Evolutionary conservation across 306 rosid species (phyloP).

Genomic region (Argentina anserina): DNA sequence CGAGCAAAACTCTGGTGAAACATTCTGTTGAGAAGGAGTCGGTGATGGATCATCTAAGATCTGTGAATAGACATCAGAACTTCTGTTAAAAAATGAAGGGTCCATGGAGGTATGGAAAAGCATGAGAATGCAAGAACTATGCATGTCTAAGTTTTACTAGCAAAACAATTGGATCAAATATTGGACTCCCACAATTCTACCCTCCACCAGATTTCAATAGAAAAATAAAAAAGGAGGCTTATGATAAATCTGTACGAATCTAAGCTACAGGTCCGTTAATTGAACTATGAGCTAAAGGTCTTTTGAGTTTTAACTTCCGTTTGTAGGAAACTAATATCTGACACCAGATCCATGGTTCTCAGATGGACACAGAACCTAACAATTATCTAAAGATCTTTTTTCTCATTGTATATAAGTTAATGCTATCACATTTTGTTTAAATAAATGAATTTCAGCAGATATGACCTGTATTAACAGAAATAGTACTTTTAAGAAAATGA

Average conservation of each 20-base stretch:
- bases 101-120: not conserved
- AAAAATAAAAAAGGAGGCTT: too few relatives aligned
- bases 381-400: not conserved
- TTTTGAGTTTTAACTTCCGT: too few relatives aligned
- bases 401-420: not conserved
- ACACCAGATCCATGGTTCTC: not conserved
- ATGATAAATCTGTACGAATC: too few relatives aligned
- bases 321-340: not conserved
- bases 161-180: not conserved
- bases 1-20: constrained; percentile 89
- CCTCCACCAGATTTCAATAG: not conserved
- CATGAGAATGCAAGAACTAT: constrained; percentile 4
- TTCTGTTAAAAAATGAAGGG: constrained; percentile 21
- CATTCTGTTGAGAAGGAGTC: constrained; percentile 65
- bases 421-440: not conserved
- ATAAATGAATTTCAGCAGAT: not conserved
- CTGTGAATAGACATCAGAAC: constrained; percentile 39
- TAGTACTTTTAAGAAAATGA: not conserved
- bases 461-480: not conserved
- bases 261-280: too few relatives aligned
- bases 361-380: not conserved
- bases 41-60: constrained; percentile 97
- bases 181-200: not conserved
- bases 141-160: not conserved
- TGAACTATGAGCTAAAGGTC: too few relatives aligned